Evolutionary conservation across 1,284 basidiomycete species (phyloP).

Genomic region (Trametes sp.): DNA sequence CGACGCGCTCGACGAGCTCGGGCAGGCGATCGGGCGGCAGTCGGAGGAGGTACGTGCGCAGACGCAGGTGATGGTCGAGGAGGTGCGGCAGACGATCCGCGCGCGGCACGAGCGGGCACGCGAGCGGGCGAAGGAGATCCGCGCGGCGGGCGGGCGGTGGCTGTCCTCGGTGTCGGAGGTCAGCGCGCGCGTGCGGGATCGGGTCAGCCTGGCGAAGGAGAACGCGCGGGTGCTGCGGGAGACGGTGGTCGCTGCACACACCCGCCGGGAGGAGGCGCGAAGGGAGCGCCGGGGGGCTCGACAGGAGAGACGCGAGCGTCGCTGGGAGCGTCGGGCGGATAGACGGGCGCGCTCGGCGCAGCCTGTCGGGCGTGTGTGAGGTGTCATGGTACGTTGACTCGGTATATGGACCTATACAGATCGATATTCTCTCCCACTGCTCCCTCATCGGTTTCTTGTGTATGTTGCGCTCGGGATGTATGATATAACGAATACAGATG

Average conservation of each 20-base stretch:
- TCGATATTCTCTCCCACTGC: background rate
- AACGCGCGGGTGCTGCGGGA: constrained; percentile 53
- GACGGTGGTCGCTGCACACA: constrained; percentile 37
- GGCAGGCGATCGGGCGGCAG: constrained; percentile 54
- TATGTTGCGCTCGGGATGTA: constrained; percentile 9
- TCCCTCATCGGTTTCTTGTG: background rate
- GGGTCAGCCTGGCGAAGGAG: constrained; percentile 54
- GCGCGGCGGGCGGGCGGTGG: constrained; percentile 52
- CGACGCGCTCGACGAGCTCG: constrained; percentile 67
- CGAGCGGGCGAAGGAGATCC: constrained; percentile 62
- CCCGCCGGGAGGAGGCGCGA: constrained; percentile 25
- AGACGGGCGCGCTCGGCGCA: constrained; percentile 21
- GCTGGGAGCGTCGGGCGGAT: constrained; percentile 17
- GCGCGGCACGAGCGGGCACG: constrained; percentile 64
- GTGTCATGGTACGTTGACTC: background rate
- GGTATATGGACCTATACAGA: constrained; percentile 1
- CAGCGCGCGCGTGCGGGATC: constrained; percentile 41
- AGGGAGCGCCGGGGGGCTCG: constrained; percentile 22
- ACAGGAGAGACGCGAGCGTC: background rate
- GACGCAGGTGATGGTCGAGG: constrained; percentile 54
- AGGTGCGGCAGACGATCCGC: constrained; percentile 56
- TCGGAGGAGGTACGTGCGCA: constrained; percentile 46
- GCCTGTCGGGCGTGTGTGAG: constrained; percentile 8
- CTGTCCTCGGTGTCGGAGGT: constrained; percentile 49
- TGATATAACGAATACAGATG: constrained; percentile 12